Evolutionary conservation across 208 protist genomes (phyloP).

Genomic region (Crithidia sp.): DNA sequence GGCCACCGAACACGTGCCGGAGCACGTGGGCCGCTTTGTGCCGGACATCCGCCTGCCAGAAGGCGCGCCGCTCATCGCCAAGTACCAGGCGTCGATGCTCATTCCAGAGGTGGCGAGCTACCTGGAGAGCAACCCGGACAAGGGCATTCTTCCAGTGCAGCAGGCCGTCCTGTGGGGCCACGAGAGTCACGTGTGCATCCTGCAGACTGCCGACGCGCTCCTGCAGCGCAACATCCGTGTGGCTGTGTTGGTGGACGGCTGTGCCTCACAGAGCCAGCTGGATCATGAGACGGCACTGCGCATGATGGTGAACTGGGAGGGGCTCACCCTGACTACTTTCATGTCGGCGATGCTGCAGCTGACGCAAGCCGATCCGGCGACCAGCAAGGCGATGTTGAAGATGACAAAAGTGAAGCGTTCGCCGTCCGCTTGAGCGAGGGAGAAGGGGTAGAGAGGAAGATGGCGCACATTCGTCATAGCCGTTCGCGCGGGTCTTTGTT

Average conservation of each 20-base stretch:
- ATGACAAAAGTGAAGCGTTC: not conserved
- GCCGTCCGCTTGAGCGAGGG: not conserved
- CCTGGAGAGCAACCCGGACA: constrained; percentile 28
- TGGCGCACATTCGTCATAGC: too few relatives aligned
- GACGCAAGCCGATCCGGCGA: constrained; percentile 15
- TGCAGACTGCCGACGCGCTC: constrained; percentile 79
- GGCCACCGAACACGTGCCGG: constrained; percentile 79
- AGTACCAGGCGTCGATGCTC: constrained; percentile 60
- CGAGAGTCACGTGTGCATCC: constrained; percentile 81
- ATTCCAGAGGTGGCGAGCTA: constrained; percentile 50
- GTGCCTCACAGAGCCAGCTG: constrained; percentile 55
- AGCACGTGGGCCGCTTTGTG: constrained; percentile 53
- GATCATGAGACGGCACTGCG: constrained; percentile 60
- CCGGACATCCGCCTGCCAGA: constrained; percentile 57
- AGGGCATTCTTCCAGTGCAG: constrained; percentile 34
- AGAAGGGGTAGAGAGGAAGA: not conserved
- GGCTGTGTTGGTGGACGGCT: constrained; percentile 63
- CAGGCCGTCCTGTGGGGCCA: constrained; percentile 80
- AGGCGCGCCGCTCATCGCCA: constrained; percentile 34
- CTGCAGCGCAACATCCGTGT: constrained; percentile 68
- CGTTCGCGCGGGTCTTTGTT: too few relatives aligned
- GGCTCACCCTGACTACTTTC: constrained; percentile 56
- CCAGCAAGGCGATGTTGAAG: constrained; percentile 1
- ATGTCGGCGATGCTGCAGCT: constrained; percentile 70
- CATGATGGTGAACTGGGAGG: constrained; percentile 60